phyloP scores from a whole-genome alignment of 1,284 basidiomycete species.

The Microbotryomycetes sp. region DNA sequence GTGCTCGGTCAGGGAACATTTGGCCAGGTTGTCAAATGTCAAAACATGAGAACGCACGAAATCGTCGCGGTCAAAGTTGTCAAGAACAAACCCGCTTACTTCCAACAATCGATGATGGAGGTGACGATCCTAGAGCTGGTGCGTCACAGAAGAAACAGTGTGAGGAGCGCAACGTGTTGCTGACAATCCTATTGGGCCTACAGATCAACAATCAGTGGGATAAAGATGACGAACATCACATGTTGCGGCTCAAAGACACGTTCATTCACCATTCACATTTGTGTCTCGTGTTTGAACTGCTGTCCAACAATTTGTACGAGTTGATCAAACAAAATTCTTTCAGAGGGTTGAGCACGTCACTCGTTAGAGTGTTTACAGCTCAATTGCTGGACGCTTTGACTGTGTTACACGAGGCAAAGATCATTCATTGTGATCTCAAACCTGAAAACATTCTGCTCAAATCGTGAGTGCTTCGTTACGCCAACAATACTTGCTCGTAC shows the following conservation, averaged over 20 bases:
- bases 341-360: constrained; percentile 89
- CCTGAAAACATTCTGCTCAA: constrained; percentile 93
- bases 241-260: constrained; percentile 86
- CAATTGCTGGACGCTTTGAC: constrained; percentile 89
- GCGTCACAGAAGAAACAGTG: constrained; percentile 43
- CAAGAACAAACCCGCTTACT: constrained; percentile 99
- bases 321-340: constrained; percentile 99
- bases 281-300: constrained; percentile 93
- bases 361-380: constrained; percentile 96
- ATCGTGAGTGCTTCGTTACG: constrained; percentile 56
- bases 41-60: constrained; percentile 98
- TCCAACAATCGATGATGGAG: constrained; percentile 99
- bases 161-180: too few relatives aligned
- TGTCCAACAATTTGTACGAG: constrained; percentile 97
- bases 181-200: constrained; percentile 1
- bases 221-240: constrained; percentile 91
- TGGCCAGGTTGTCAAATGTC: constrained; percentile 98
- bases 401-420: constrained; percentile 84
- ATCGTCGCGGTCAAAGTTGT: constrained; percentile 98
- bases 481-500: not conserved
- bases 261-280: constrained; percentile 96
- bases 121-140: constrained; percentile 95
- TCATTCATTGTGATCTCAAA: constrained; percentile 98
- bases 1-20: constrained; percentile 98
- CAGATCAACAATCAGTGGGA: constrained; percentile 89